phyloP scores from a whole-genome alignment of 139 green algal species.

The Chlamydomonas eustigma region DNA sequence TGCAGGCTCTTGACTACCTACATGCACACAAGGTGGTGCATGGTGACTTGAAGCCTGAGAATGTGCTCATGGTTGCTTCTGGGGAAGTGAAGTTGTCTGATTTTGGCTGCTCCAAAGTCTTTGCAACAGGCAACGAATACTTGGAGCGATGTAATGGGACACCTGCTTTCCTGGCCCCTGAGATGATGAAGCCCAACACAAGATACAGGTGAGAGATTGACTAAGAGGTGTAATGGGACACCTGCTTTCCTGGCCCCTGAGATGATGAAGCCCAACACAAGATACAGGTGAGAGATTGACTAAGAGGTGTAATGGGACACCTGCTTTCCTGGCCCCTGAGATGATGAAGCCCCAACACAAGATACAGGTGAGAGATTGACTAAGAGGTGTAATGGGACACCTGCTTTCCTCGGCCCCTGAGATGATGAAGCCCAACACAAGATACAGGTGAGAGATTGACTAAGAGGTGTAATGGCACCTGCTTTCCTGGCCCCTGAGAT shows the following conservation, averaged over 20 bases:
- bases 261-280: constrained; percentile 46
- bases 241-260: constrained; percentile 71
- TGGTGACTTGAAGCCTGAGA: constrained; percentile 85
- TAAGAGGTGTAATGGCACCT: too few species aligned
- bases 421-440: constrained; percentile 46
- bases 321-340: constrained; percentile 58
- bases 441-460: constrained; percentile 8
- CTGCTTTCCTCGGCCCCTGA: constrained; percentile 68
- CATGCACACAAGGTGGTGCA: constrained; percentile 77
- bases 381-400: too few species aligned
- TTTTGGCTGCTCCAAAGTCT: constrained; percentile 77
- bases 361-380: constrained; percentile 8
- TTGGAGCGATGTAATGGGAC: constrained; percentile 62
- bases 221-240: constrained; percentile 21
- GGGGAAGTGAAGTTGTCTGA: constrained; percentile 69
- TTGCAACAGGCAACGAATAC: constrained; percentile 63
- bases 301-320: too few species aligned
- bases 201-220: neutral
- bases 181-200: constrained; percentile 51
- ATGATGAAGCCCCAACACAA: constrained; percentile 46
- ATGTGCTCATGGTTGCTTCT: constrained; percentile 64
- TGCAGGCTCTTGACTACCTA: constrained; percentile 72
- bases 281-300: constrained; percentile 3
- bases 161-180: constrained; percentile 68
- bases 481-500: constrained; percentile 70